phyloP scores from a whole-genome alignment of 2,329 filamentous ascomycete genomes.

The Stemphylium lycopersici region DNA sequence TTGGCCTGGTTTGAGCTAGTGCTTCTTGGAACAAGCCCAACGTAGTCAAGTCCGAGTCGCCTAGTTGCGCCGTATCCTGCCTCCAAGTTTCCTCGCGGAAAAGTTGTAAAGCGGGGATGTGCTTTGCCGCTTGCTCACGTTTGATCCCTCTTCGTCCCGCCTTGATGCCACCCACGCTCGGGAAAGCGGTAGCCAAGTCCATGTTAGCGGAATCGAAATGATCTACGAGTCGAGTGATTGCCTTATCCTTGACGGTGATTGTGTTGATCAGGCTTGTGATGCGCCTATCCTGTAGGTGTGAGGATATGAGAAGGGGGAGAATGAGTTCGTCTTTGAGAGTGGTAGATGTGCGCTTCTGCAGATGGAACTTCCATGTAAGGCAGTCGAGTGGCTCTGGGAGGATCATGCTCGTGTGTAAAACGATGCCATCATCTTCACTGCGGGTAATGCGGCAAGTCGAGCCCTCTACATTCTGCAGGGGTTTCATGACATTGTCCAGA shows the following conservation, averaged over 20 bases:
- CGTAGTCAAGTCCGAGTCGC: constrained; percentile 31
- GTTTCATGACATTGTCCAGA: constrained; percentile 65
- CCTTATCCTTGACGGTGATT: constrained; percentile 64
- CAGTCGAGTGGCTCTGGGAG: constrained; percentile 68
- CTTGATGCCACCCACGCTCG: constrained; percentile 57
- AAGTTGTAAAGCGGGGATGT: constrained; percentile 60
- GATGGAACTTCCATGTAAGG: constrained; percentile 68
- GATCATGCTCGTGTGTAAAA: constrained; percentile 62
- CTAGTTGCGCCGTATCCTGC: constrained; percentile 32
- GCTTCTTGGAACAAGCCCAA: constrained; percentile 45
- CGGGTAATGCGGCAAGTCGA: constrained; percentile 45
- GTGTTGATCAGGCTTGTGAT: constrained; percentile 57
- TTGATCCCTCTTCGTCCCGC: constrained; percentile 52
- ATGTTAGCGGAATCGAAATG: constrained; percentile 62
- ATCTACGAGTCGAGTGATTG: constrained; percentile 64
- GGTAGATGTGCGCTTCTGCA: constrained; percentile 53
- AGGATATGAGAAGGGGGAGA: constrained; percentile 59
- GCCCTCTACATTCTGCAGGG: constrained; percentile 49
- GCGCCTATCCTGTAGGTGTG: constrained; percentile 55
- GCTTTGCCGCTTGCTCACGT: constrained; percentile 58
- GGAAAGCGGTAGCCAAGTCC: constrained; percentile 64
- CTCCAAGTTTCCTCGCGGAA: constrained; percentile 60
- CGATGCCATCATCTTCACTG: constrained; percentile 46
- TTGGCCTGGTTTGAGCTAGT: constrained; percentile 33
- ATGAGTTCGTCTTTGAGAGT: constrained; percentile 59